These are phyloP conservation scores for Polytolypa hystricis DNA, from an alignment of 2,329 filamentous ascomycete species.

Conservation along the genomic window DNA sequence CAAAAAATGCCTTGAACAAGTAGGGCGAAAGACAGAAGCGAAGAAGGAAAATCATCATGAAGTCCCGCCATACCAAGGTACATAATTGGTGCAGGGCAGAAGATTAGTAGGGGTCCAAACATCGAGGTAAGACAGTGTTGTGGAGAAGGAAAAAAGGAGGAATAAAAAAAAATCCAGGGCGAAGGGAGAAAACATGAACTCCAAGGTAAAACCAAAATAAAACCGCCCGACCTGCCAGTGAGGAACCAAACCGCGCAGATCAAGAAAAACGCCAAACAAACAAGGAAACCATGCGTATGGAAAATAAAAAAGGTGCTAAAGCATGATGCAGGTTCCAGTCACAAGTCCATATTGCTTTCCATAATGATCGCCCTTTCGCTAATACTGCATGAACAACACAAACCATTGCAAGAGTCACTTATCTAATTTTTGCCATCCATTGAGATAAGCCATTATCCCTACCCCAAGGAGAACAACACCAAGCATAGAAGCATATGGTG, in stretches of 20 bases:
- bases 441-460: conserved; percentile 76
- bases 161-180: conserved; percentile 6
- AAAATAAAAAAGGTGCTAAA: conserved; percentile 8
- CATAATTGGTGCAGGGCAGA: conserved; percentile 6
- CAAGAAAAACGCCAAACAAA: conserved; percentile 3
- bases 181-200: too few species aligned
- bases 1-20: too few species aligned
- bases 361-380: too few species aligned
- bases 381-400: too few species aligned
- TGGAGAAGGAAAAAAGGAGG: conserved; percentile 1
- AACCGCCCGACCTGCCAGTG: conserved; percentile 9
- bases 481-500: conserved; percentile 72
- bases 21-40: conserved; percentile 1
- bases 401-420: conserved; percentile 23
- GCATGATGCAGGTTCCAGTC: too few species aligned
- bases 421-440: conserved; percentile 60
- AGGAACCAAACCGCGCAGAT: conserved; percentile 5
- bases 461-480: conserved; percentile 72
- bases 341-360: too few species aligned
- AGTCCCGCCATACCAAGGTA: conserved; percentile 9
- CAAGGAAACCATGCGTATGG: conserved; percentile 1
- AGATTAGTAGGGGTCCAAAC: conserved; percentile 3
- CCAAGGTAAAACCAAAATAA: too few species aligned
- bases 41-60: conserved; percentile 4
- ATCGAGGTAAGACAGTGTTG: conserved; percentile 4